A percentile compares a stretch with the other conserved stretches of the same genome.
Conservation (phyloP, 2,329 filamentous ascomycete species). For the Fusarium coicis region DNA sequence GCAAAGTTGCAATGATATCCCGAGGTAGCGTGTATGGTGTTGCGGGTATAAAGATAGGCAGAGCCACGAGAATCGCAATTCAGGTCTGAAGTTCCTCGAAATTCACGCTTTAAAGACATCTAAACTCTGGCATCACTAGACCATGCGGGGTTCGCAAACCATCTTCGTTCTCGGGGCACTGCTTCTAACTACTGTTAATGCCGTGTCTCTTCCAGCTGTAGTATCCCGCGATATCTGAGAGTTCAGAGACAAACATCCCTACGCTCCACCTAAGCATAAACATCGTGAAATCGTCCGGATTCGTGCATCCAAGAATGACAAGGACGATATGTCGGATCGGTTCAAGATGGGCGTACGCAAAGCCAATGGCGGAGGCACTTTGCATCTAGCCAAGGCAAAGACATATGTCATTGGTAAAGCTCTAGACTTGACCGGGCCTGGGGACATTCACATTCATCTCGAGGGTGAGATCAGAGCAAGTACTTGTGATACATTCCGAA, state of each 20-base stretch:
- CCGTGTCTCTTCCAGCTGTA: conserved; percentile 8
- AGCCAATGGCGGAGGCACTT: conserved; percentile 68
- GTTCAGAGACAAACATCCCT: conserved; percentile 37
- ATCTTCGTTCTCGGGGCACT: not conserved
- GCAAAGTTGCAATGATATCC: not conserved
- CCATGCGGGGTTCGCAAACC: not conserved
- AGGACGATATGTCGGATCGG: conserved; percentile 32
- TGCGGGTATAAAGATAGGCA: not conserved
- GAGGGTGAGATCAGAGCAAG: conserved; percentile 62
- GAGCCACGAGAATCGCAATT: not conserved
- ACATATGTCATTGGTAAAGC: conserved; percentile 69
- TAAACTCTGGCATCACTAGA: not conserved
- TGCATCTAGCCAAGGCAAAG: conserved; percentile 63
- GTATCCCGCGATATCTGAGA: conserved; percentile 22
- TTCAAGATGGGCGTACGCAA: conserved; percentile 42
- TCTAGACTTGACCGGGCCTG: conserved; percentile 66
- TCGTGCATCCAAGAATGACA: conserved; percentile 19
- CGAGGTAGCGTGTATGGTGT: not conserved
- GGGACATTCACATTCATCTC: conserved; percentile 67
- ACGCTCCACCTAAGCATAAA: conserved; percentile 9
- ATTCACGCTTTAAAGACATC: fast-evolving
- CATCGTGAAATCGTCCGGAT: conserved; percentile 30
- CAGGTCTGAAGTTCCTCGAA: not conserved
- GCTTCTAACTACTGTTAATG: not conserved
- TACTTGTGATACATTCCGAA: fast-evolving